Evolutionary conservation across 1,139 yeast species (phyloP).

Genomic region (Geotrichum fermentans): DNA sequence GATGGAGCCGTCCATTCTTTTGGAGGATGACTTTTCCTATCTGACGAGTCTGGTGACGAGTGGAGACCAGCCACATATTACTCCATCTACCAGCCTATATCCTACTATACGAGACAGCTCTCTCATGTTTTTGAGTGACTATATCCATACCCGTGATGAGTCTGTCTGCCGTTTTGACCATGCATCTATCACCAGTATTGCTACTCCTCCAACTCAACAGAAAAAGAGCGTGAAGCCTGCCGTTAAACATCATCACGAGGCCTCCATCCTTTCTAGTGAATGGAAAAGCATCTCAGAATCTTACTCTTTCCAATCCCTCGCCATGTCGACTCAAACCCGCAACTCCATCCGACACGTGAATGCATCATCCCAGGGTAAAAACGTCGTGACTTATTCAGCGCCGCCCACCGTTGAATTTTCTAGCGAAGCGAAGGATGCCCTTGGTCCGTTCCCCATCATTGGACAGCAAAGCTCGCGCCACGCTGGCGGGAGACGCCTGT

Average conservation of each 20-base stretch:
- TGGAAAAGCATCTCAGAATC: constrained; percentile 9
- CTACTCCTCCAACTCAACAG: not conserved
- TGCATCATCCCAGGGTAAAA: not conserved
- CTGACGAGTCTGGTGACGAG: constrained; percentile 12
- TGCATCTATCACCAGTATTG: not conserved
- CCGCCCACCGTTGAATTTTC: too few species aligned
- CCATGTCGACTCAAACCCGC: not conserved
- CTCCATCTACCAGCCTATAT: not conserved
- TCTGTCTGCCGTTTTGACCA: not conserved
- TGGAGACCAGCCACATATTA: not conserved
- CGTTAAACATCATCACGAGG: not conserved
- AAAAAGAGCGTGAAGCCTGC: not conserved
- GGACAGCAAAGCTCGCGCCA: constrained; percentile 3
- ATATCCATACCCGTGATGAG: constrained; percentile 5
- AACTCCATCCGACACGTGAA: not conserved
- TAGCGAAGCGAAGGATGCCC: too few species aligned
- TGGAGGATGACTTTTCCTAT: constrained; percentile 18
- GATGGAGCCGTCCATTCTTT: constrained; percentile 1
- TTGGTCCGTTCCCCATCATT: not conserved
- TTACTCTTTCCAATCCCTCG: constrained; percentile 1
- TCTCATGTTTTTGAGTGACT: constrained; percentile 9
- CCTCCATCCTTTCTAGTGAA: constrained; percentile 1
- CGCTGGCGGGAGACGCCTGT: not conserved
- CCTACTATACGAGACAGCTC: constrained; percentile 16
- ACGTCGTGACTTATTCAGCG: not conserved